Conservation (phyloP, 2,329 filamentous ascomycete genomes). For the Blumeria graminis region DNA sequence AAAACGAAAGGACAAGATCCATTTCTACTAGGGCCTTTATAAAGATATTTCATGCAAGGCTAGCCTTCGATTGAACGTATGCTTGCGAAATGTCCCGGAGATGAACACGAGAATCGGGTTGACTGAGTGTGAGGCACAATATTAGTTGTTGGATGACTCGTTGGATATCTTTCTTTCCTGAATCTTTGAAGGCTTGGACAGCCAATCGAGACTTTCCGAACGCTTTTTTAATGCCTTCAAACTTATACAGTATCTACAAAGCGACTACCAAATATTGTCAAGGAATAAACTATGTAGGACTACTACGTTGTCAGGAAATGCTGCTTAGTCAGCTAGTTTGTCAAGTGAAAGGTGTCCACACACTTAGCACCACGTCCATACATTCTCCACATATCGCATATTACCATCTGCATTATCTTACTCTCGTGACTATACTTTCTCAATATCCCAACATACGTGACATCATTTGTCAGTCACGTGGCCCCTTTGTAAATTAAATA, state of each 20-base stretch:
- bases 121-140: neutral
- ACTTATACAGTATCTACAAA: neutral
- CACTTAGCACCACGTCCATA: no score
- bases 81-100: slow-evolving; percentile 1
- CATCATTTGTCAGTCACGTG: no score
- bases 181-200: slow-evolving; percentile 3
- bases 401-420: no score
- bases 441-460: no score
- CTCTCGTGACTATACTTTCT: no score
- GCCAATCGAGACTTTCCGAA: neutral
- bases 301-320: no score
- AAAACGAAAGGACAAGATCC: neutral
- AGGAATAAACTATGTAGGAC: no score
- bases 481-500: no score
- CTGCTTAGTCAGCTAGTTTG: no score
- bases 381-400: no score
- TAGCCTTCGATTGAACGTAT: neutral
- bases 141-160: slow-evolving; percentile 1
- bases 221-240: neutral
- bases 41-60: neutral
- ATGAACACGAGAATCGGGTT: neutral
- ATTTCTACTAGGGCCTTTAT: neutral
- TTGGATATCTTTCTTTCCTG: slow-evolving; percentile 3
- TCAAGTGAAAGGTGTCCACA: no score
- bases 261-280: neutral